Conservation (phyloP, 306 rosid species). For the Begonia masoniana region DNA sequence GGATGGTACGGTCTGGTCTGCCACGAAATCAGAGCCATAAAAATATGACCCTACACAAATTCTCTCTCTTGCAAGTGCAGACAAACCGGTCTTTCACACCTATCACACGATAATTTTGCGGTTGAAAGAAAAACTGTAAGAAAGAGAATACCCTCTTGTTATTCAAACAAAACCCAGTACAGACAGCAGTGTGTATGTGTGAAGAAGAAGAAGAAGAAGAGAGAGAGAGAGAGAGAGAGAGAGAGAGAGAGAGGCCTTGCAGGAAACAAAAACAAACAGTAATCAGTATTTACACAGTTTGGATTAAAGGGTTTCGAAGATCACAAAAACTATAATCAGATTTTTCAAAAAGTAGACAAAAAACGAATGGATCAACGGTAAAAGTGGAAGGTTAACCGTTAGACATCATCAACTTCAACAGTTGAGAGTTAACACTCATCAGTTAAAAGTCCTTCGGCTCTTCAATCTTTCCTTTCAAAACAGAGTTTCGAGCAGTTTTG, state of each 20-base stretch:
- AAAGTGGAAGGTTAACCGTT: constrained; percentile 23
- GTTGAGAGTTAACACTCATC: constrained; percentile 6
- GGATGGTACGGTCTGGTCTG: not conserved
- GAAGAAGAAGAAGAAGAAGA: too few relatives aligned
- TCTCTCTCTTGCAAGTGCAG: not conserved
- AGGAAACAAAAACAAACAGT: too few relatives aligned
- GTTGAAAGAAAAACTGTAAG: too few relatives aligned
- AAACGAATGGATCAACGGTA: constrained; percentile 20
- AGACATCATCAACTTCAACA: constrained; percentile 7
- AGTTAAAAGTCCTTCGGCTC: constrained; percentile 10
- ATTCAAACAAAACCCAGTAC: too few relatives aligned
- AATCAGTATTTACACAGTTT: too few relatives aligned
- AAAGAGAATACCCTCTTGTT: too few relatives aligned
- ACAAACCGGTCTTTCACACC: not conserved
- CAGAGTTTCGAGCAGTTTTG: constrained; percentile 47
- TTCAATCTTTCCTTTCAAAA: constrained; percentile 30
- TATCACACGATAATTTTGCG: not conserved
- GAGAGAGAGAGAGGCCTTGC: too few relatives aligned
- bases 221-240: too few relatives aligned
- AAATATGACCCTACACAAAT: not conserved
- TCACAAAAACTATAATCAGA: constrained; percentile 25
- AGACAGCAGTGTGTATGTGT: too few relatives aligned
- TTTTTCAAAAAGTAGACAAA: constrained; percentile 14
- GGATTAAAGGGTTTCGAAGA: constrained; percentile 5
- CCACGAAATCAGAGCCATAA: not conserved